Conservation (phyloP, 75 land plant species). For the Cupressus sempervirens region DNA sequence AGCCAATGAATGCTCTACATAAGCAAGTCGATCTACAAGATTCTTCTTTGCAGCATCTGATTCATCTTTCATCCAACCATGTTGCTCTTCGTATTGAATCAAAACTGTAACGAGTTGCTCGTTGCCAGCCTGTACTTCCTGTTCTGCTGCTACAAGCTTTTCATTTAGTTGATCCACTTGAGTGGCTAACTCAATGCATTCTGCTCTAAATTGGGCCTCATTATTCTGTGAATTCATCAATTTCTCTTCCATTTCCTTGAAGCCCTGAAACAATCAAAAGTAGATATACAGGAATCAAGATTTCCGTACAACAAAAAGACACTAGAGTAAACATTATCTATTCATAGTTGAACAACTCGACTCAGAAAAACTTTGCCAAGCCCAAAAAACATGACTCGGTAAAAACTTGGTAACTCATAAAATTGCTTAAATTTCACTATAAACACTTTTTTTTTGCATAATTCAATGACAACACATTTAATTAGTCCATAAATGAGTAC, state of each 20-base stretch:
- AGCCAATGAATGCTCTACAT: slow-evolving; percentile 4
- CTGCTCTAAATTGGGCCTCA: slow-evolving; percentile 12
- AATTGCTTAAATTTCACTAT: too few species aligned
- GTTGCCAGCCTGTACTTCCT: slow-evolving; percentile 12
- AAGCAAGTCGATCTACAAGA: slow-evolving; percentile 8
- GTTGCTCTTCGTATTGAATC: slow-evolving; percentile 22
- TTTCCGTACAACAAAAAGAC: not conserved
- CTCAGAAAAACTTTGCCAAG: too few species aligned
- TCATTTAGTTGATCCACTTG: slow-evolving; percentile 16
- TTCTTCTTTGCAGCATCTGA: slow-evolving; percentile 10
- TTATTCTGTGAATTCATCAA: slow-evolving; percentile 8
- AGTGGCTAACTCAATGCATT: not conserved
- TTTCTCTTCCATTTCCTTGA: slow-evolving; percentile 7
- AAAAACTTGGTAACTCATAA: too few species aligned
- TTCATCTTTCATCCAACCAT: slow-evolving; percentile 10
- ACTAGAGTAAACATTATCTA: not conserved
- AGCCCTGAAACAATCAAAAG: slow-evolving; percentile 6
- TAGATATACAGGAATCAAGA: not conserved
- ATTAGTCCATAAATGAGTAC: too few species aligned
- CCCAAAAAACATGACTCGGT: too few species aligned
- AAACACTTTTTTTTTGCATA: too few species aligned
- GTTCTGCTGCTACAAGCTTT: slow-evolving; percentile 15
- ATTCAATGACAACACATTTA: too few species aligned
- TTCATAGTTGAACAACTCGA: too few species aligned
- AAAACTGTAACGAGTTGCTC: slow-evolving; percentile 18